A percentile compares a stretch with the other conserved stretches of the same genome.
These are phyloP conservation scores for Cynara cardunculus DNA, from an alignment of 129 eudicot genomes.

Conservation along the genomic window DNA sequence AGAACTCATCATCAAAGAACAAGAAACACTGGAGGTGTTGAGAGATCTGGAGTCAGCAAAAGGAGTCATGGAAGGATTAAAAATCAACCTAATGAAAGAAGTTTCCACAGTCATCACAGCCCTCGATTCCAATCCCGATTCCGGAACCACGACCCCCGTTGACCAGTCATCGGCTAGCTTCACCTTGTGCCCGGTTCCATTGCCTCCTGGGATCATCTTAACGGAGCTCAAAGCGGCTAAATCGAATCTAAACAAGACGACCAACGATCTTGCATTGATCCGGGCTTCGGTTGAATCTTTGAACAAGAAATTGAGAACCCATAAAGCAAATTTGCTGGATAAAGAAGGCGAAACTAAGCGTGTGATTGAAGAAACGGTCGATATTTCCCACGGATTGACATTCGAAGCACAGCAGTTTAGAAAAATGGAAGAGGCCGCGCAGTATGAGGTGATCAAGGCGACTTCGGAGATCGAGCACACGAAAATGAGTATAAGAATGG, in stretches of 20 bases:
- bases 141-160: conserved; percentile 22
- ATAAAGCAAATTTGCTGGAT: conserved; percentile 24
- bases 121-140: conserved; percentile 18
- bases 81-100: conserved; percentile 53
- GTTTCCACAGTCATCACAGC: conserved; percentile 25
- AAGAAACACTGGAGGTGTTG: conserved; percentile 64
- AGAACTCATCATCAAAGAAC: conserved; percentile 59
- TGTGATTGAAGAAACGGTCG: conserved; percentile 33
- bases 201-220: conserved; percentile 51
- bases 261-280: conserved; percentile 56
- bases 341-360: conserved; percentile 21
- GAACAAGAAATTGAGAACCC: conserved; percentile 48
- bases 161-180: conserved; percentile 23
- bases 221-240: conserved; percentile 67
- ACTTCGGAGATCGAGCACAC: conserved; percentile 74
- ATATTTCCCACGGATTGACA: conserved; percentile 23
- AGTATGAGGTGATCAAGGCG: conserved; percentile 75
- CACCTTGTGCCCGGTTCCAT: conserved; percentile 33
- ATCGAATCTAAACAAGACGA: conserved; percentile 46
- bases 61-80: conserved; percentile 56
- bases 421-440: conserved; percentile 75
- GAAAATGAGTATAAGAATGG: conserved; percentile 71
- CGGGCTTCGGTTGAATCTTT: conserved; percentile 63
- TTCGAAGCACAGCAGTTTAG: conserved; percentile 72
- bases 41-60: conserved; percentile 65